Evolutionary conservation across 148 eudicot genomes (phyloP), one percentile per base, ranked within the genome.

Genomic region (Linanthus parryae): DNA sequence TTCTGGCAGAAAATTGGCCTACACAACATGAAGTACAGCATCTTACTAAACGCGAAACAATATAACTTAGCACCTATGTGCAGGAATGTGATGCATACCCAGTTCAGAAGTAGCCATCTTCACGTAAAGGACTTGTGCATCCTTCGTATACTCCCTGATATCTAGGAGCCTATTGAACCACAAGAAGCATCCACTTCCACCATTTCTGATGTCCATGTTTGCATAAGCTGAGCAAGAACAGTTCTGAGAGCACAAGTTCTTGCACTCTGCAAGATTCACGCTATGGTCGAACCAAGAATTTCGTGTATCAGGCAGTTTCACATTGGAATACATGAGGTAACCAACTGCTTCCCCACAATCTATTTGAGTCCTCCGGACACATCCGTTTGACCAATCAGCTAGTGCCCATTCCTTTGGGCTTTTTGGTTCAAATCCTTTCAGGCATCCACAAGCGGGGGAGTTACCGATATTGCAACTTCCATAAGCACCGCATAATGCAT

Each of bases 141-240:
- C 33, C 35, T 11, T 51, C 12, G 18, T 27, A 39, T 35, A 29
- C 22, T 21, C 18, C 35, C 61, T 56, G 10, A 64, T 16, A 31
- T 64, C 68, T 10, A 48, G 42, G 56, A 64, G 7, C 15, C 56
- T 56, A 8, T 56, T 56, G 29, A 38, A 56, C 68, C 68, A 64
- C 28, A 64, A 15, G 35, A 64, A 49, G 31, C 69, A 64, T 6
- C 62, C 69, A 16, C 51, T 49, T 54, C 54, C 39, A 10, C 14
- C 30, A 21, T 18, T 45, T 28, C 4, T 53, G 16, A 61, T 37
- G 14, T 44, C 21, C 25, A 36, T 3, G 33, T 44, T 53, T 24
- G 67, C 40, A 47, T 56, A 64, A 21, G 69, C 68, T 54, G 43
- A 55, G 29, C 61, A 64, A 10, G 60, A 55, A 30, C 68, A 64